Percentiles rank a stretch among this genome's conserved stretches.
phyloP scores from a whole-genome alignment of 768 basidiomycete genomes.

The Heimioporus sp. region DNA sequence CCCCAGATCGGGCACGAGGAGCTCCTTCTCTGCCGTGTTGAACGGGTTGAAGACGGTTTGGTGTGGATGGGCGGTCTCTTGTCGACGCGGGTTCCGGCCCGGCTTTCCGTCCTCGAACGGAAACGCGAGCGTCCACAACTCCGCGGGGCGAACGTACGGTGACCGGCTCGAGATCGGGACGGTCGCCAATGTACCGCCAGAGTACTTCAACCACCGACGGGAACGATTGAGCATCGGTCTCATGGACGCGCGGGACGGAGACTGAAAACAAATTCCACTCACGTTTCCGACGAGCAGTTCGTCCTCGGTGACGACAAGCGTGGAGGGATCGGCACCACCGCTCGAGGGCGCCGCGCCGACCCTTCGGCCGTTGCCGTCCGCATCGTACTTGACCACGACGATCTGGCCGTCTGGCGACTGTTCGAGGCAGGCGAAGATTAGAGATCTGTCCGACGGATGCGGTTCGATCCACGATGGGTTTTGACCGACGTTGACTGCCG shows the following conservation, averaged over 20 bases:
- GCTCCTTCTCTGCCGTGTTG: constrained; percentile 47
- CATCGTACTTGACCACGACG: constrained; percentile 55
- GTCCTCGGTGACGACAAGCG: constrained; percentile 53
- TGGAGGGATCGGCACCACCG: constrained; percentile 63
- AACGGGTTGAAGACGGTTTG: constrained; percentile 50
- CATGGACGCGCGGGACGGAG: neutral
- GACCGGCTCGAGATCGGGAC: constrained; percentile 52
- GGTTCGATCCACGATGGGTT: constrained; percentile 78
- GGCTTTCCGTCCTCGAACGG: constrained; percentile 42
- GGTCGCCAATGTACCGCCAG: constrained; percentile 55
- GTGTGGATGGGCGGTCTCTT: constrained; percentile 75
- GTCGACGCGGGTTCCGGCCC: constrained; percentile 66
- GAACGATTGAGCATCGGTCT: neutral
- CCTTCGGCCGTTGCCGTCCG: constrained; percentile 45
- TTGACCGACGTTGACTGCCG: constrained; percentile 49
- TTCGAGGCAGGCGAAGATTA: constrained; percentile 68
- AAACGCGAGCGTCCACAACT: constrained; percentile 35
- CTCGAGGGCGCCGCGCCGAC: constrained; percentile 41
- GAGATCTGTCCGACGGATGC: constrained; percentile 51
- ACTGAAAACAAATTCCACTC: constrained; percentile 39
- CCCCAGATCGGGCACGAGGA: constrained; percentile 77
- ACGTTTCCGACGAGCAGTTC: constrained; percentile 74
- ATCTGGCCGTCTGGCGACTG: constrained; percentile 59
- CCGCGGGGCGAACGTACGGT: constrained; percentile 41
- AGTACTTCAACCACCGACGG: constrained; percentile 51